Base-by-base conservation (phyloP, 2,329 filamentous ascomycete genomes). In the Amylocarpus encephaloides region DNA sequence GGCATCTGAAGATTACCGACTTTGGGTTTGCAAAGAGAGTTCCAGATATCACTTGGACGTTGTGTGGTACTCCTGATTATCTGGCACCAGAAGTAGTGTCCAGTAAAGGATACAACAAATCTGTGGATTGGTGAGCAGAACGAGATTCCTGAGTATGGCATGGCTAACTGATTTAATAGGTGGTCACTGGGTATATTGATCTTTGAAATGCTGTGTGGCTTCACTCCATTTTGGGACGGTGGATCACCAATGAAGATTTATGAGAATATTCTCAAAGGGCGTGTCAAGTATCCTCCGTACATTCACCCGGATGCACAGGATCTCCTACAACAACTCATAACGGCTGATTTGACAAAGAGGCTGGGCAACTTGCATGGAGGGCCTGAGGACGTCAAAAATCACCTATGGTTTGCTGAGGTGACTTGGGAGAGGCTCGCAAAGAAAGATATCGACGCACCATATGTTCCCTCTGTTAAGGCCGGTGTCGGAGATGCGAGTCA, bases 81-180 rank as follows among this genome's bases (percentile, higher is more conserved):
- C 80, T 98, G 33, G 93, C 93, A 0, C 93, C 93, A 0, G 93
- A 98, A 71, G 93, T 98, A 12, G 93, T 98, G n/a, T 91, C 90
- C 53, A 96, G 92, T 69, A 97, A 97, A 72, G 93, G 93, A 47
- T 98, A 98, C 76, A 98, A 98, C 75, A 98, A 97, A 70, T 96
- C 92, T 36, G 93, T 98, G 15, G 93, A 98, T 68, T 98, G 93
- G 93, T 96, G 73, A 73, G 87, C 72, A 41, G 50, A 50, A 52
- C 49, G 33, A 50, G 42, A 60, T 53, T 45, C 15, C 19, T 32
- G 18, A 33, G 32, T 19, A 19, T n/a, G 46, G 11, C 6, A 43
- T 48, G 40, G 36, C 49, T 64, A 38, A 62, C 41, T 43, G 34
- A 40, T 43, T 38, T 26, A 51, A 9, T 59, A 96, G 91, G 91